Conservation (phyloP, 768 basidiomycete genomes). For the Tricholoma sp. region DNA sequence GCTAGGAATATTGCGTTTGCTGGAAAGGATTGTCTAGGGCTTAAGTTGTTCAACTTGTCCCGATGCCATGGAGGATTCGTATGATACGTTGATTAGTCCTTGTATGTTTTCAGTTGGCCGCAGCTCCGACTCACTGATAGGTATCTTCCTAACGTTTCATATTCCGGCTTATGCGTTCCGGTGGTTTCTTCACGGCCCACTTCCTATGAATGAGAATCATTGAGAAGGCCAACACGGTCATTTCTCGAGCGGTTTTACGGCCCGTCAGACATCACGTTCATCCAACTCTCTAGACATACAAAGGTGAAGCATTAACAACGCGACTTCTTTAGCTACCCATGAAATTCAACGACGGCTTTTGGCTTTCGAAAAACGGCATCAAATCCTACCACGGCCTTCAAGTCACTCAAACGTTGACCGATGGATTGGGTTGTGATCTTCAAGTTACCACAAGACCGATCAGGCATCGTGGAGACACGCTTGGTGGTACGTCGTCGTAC, state of each 20-base stretch:
- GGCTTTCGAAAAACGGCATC: constrained; percentile 59
- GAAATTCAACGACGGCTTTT: constrained; percentile 75
- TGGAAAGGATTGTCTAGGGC: neutral
- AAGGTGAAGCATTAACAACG: too few species aligned
- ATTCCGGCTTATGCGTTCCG: too few species aligned
- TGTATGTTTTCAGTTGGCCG: too few species aligned
- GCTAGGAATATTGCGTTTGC: neutral
- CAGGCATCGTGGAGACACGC: constrained; percentile 58
- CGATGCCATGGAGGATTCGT: neutral
- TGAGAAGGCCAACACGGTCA: too few species aligned
- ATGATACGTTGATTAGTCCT: neutral
- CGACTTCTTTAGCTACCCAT: constrained; percentile 35
- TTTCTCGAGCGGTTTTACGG: too few species aligned
- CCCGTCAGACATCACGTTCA: too few species aligned
- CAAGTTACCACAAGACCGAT: constrained; percentile 59
- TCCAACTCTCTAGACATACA: too few species aligned
- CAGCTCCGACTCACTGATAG: too few species aligned
- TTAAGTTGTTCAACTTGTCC: neutral
- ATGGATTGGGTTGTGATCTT: constrained; percentile 46
- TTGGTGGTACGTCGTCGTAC: constrained; percentile 37
- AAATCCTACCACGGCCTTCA: constrained; percentile 59
- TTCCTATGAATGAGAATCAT: too few species aligned
- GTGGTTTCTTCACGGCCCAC: too few species aligned
- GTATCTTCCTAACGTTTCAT: too few species aligned
- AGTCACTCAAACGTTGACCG: constrained; percentile 44